Evolutionary conservation across 352 stramenopile genomes (phyloP).

Genomic region (Elongisporangium undulatum): DNA sequence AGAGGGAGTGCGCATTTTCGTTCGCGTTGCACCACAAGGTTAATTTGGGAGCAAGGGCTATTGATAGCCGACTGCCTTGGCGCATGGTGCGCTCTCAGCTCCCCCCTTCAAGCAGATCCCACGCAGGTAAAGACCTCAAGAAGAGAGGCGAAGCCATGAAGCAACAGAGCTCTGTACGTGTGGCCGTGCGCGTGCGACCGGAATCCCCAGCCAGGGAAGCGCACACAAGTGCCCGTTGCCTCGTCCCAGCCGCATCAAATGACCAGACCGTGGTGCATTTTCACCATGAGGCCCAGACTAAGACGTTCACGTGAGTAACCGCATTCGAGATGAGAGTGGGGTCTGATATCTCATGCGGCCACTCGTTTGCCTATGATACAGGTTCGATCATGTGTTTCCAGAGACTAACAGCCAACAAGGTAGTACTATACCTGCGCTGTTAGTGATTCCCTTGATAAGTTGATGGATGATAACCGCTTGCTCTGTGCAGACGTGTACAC

Average conservation of each 20-base stretch:
- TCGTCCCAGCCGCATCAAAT: conserved; percentile 1
- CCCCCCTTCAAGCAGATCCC: not conserved
- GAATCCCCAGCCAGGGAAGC: conserved; percentile 2
- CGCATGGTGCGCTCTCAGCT: not conserved
- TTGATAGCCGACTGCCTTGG: not conserved
- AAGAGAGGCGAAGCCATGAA: not conserved
- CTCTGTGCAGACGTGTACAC: conserved; percentile 27
- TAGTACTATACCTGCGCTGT: conserved; percentile 4
- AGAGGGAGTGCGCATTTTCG: not conserved
- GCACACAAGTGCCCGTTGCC: conserved; percentile 1
- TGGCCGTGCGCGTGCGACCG: conserved; percentile 63
- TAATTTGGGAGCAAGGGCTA: not conserved
- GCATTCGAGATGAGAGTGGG: conserved; percentile 4
- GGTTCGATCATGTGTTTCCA: conserved; percentile 62
- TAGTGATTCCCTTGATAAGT: not conserved
- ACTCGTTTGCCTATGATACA: conserved; percentile 6
- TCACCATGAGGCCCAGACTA: conserved; percentile 30
- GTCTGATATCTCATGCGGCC: not conserved
- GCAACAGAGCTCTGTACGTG: conserved; percentile 20
- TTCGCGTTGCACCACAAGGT: not conserved
- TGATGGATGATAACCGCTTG: not conserved
- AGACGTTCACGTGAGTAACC: conserved; percentile 32
- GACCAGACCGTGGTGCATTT: conserved; percentile 27
- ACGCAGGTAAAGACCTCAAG: not conserved
- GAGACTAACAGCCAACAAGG: conserved; percentile 27